Conservation (phyloP, 768 basidiomycete genomes). For the Tricholoma flavovirens region DNA sequence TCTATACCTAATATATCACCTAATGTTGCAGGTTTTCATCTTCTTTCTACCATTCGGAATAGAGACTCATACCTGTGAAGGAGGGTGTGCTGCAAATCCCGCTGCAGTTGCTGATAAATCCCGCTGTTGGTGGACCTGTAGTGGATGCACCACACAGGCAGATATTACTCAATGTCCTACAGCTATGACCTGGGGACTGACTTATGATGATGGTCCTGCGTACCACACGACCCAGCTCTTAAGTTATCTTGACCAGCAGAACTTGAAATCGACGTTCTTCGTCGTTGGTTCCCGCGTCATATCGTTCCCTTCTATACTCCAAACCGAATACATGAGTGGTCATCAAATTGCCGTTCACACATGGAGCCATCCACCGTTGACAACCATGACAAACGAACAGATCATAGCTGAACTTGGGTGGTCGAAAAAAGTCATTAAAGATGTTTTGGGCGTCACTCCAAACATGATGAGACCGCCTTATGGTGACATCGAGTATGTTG, state of each 20-base stretch:
- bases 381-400: constrained; percentile 69
- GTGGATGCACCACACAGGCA: constrained; percentile 58
- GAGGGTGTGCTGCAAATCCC: constrained; percentile 56
- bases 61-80: constrained; percentile 18
- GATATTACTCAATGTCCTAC: constrained; percentile 77
- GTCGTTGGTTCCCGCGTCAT: constrained; percentile 78
- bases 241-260: constrained; percentile 54
- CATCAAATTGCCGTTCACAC: constrained; percentile 74
- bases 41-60: constrained; percentile 3
- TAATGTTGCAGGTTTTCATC: constrained; percentile 32
- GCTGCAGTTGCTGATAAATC: constrained; percentile 46
- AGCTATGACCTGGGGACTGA: constrained; percentile 49
- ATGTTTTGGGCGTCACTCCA: constrained; percentile 73
- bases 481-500: constrained; percentile 67
- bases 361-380: constrained; percentile 70
- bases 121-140: constrained; percentile 80
- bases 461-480: constrained; percentile 79
- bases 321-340: constrained; percentile 67
- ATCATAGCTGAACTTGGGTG: constrained; percentile 88
- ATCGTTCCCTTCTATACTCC: constrained; percentile 62
- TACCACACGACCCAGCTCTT: constrained; percentile 72
- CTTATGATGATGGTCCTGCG: constrained; percentile 78
- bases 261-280: constrained; percentile 83
- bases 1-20: constrained; percentile 48
- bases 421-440: constrained; percentile 80